phyloP scores from a whole-genome alignment of 2,329 filamentous ascomycete genomes.

The Ophiostoma ulmi region DNA sequence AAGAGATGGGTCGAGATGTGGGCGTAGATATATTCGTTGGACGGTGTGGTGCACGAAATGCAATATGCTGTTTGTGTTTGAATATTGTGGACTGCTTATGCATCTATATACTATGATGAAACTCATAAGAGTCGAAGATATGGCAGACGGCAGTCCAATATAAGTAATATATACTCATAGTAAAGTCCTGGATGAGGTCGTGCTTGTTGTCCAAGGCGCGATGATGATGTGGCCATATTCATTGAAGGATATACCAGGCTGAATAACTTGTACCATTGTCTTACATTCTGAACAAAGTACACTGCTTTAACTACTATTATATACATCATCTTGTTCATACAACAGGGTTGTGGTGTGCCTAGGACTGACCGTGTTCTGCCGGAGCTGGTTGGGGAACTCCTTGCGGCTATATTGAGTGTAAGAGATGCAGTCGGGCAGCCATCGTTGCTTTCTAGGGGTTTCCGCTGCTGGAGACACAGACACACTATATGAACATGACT shows the following conservation, averaged over 20 bases:
- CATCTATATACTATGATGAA: background rate
- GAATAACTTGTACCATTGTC: background rate
- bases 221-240: constrained; percentile 1
- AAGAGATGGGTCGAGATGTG: background rate
- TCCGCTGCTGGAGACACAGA: background rate
- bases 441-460: background rate
- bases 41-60: background rate
- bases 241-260: background rate
- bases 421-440: background rate
- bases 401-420: background rate
- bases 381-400: constrained; percentile 6
- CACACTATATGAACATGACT: background rate
- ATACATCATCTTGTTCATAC: background rate
- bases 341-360: background rate
- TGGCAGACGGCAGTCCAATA: background rate
- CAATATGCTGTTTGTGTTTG: background rate
- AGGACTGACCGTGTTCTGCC: background rate
- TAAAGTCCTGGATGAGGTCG: background rate
- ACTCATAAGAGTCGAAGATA: background rate
- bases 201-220: background rate
- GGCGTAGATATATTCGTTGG: background rate
- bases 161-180: background rate
- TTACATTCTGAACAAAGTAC: background rate
- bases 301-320: background rate
- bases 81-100: background rate